Base-by-base conservation (phyloP, 805 yeast species). In the Hanseniaspora singularis region DNA sequence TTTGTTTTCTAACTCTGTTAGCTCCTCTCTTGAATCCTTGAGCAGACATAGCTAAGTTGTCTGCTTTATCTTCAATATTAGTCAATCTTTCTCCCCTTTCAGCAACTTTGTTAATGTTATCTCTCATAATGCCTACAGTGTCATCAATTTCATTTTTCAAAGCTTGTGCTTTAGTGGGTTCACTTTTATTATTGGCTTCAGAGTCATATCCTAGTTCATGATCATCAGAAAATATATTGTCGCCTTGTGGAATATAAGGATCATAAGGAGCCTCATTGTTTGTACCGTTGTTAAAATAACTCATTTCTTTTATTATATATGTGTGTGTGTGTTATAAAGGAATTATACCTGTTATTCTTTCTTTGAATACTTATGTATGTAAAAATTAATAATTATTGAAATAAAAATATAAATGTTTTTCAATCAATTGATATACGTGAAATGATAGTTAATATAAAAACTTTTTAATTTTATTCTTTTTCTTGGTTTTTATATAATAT, bases 71-170 rank as follows among this genome's bases (percentile, higher is more conserved):
- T 59, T 88, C 95, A 55, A 89, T 79, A 38, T 87, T 79, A 55
- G 89, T 95, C 53, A 89, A 72, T 55, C 94, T 79, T 60, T 92
- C 96, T 53, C 97, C 97, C 64, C 74, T 72, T 63, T 87, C 95
- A 33, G 95, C 94, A 38, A 88, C 96, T 60, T 86, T 85, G 69
- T 86, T 86, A 68, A 89, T 85, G 69, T 92, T 89, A 59, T 89
- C 95, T 66, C 96, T 76, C 98, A 89, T 92, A 61, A 88, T 82
- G 15, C 94, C 96, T 37, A 92, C 96, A 14, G 98, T 88, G 60
- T 86, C 96, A 64, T 85, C 92, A 62, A 86, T 84, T 72, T 85
- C 82, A 37, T 88, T 86, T 64, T 83, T 88, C 60, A 83, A 75
- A 52, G 86, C 87, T 18, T 92, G 92, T 30, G 92, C 78, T 57